phyloP scores from a whole-genome alignment of 2,329 filamentous ascomycete genomes.

The Westerdykella aurantiaca region DNA sequence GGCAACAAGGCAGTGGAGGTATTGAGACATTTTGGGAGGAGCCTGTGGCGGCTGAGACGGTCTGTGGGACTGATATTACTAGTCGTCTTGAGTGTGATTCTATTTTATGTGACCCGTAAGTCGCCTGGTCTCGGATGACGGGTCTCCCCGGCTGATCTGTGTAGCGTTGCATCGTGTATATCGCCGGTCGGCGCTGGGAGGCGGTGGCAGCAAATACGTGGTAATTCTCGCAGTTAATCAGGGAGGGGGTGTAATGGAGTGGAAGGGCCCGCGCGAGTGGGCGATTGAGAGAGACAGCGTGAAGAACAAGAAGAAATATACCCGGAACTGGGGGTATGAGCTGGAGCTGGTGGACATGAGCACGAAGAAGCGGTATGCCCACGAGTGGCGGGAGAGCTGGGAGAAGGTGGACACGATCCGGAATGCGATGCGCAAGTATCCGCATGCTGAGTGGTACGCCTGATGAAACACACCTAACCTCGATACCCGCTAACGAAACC shows the following conservation, averaged over 20 bases:
- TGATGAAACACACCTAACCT: conserved; percentile 19
- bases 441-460: conserved; percentile 86
- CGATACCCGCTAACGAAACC: conserved; percentile 2
- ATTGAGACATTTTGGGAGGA: conserved; percentile 38
- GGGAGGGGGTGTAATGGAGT: conserved; percentile 96
- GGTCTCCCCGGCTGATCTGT: conserved; percentile 7
- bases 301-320: conserved; percentile 89
- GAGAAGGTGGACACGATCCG: conserved; percentile 96
- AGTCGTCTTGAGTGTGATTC: conserved; percentile 55
- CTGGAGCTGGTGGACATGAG: conserved; percentile 97
- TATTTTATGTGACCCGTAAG: conserved; percentile 72
- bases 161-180: conserved; percentile 57
- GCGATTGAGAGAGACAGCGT: conserved; percentile 95
- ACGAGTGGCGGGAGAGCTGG: conserved; percentile 99
- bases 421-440: conserved; percentile 85
- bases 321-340: conserved; percentile 83
- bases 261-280: conserved; percentile 97
- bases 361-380: conserved; percentile 95
- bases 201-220: conserved; percentile 85
- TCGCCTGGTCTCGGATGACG: conserved; percentile 18
- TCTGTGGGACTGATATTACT: conserved; percentile 55
- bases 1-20: conserved; percentile 31
- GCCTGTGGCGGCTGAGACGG: conserved; percentile 61
- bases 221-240: conserved; percentile 91
- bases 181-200: conserved; percentile 69